These are phyloP conservation scores for Rhodamnia argentea DNA, from an alignment of 345 rosid genomes.

Conservation along the genomic window DNA sequence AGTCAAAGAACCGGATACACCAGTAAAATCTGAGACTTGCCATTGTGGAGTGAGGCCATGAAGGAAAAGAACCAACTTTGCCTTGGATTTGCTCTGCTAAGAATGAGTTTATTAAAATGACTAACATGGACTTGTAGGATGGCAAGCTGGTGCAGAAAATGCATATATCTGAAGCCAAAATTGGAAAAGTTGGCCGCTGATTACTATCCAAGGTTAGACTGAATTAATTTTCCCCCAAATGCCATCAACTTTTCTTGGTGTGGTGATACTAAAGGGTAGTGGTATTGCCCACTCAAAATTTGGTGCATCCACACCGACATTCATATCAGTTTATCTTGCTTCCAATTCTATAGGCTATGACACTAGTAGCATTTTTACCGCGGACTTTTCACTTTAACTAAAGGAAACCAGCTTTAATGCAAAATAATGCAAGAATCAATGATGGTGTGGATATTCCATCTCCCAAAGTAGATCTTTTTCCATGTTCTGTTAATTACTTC, in stretches of 20 bases:
- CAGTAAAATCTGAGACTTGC: background rate
- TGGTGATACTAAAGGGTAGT: background rate
- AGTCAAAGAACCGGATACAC: background rate
- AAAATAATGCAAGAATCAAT: background rate
- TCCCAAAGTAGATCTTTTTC: background rate
- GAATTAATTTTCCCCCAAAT: background rate
- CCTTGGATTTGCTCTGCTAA: background rate
- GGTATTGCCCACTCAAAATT: background rate
- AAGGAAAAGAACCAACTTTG: background rate
- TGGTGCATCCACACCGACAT: background rate
- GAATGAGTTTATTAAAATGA: background rate
- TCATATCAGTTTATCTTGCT: background rate
- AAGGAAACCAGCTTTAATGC: background rate
- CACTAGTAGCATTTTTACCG: background rate
- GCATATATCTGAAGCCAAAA: slow-evolving; percentile 77
- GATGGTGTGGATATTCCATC: background rate
- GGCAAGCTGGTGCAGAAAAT: slow-evolving; percentile 97
- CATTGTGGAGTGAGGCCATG: background rate
- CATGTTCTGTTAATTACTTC: background rate
- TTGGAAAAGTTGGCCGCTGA: slow-evolving; percentile 90
- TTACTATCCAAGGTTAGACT: slow-evolving; percentile 61
- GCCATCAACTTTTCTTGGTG: background rate
- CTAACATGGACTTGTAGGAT: slow-evolving; percentile 52
- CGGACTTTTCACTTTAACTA: background rate
- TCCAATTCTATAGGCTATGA: background rate